Percentiles rank a stretch among this genome's conserved stretches.
Conservation (phyloP, 2,329 filamentous ascomycete genomes). For the Aspergillus ustus region DNA sequence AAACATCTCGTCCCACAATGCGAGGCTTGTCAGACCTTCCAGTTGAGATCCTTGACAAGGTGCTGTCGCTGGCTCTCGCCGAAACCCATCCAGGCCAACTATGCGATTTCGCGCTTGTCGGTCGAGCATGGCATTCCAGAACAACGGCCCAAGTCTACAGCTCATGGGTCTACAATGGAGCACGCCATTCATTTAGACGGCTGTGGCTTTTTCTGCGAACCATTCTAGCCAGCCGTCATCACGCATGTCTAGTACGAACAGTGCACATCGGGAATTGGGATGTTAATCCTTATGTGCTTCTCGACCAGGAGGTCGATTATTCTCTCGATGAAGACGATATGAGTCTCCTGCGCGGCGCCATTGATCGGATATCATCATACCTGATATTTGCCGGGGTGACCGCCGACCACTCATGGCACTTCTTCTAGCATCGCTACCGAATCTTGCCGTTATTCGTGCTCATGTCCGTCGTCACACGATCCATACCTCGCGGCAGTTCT, state of each 20-base stretch:
- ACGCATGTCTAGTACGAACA: constrained; percentile 4
- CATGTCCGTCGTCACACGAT: not conserved
- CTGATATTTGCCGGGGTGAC: not conserved
- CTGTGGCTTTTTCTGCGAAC: constrained; percentile 14
- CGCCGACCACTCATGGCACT: not conserved
- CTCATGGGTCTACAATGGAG: not conserved
- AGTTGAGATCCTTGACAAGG: too few species aligned
- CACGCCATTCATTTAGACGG: constrained; percentile 2
- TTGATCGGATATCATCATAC: not conserved
- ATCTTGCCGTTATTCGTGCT: not conserved
- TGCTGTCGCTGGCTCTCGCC: too few species aligned
- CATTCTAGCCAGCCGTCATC: not conserved
- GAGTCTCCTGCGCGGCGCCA: constrained; percentile 2
- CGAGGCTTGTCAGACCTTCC: too few species aligned
- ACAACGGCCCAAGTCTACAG: too few species aligned
- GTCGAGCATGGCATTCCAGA: too few species aligned
- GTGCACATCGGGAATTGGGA: constrained; percentile 18
- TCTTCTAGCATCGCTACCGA: not conserved
- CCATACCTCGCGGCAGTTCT: not conserved
- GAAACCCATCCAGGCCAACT: too few species aligned
- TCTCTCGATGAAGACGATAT: not conserved
- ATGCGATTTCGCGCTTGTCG: too few species aligned
- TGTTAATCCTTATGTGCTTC: not conserved
- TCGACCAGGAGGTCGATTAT: not conserved
- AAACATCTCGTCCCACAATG: too few species aligned